Conservation (phyloP, 495 filamentous ascomycete genomes). For the Cladorrhinum samala region DNA sequence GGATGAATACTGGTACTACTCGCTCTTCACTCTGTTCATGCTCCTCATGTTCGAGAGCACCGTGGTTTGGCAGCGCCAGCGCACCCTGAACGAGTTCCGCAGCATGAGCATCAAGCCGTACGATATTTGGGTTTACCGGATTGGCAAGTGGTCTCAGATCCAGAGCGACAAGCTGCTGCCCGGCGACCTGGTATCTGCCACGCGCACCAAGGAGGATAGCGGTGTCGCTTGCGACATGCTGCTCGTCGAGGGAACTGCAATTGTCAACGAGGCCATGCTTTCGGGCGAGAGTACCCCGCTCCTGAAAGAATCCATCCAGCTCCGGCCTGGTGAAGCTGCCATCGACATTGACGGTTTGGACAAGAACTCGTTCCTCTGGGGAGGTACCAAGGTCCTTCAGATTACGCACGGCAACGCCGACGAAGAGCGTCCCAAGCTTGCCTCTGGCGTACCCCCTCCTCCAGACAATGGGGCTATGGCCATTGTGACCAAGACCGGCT, state of each 20-base stretch:
- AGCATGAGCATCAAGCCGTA: slow-evolving; percentile 99
- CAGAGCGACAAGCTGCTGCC: slow-evolving; percentile 91
- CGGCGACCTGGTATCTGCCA: slow-evolving; percentile 93
- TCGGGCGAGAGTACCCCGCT: slow-evolving; percentile 96
- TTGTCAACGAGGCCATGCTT: slow-evolving; percentile 99
- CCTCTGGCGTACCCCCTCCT: slow-evolving; percentile 63
- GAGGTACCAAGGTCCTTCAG: slow-evolving; percentile 95
- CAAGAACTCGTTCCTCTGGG: slow-evolving; percentile 93
- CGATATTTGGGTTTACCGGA: slow-evolving; percentile 80
- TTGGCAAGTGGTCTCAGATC: slow-evolving; percentile 80
- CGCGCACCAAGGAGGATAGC: slow-evolving; percentile 91
- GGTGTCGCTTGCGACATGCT: slow-evolving; percentile 98
- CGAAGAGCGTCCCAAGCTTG: slow-evolving; percentile 57
- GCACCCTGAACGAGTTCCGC: slow-evolving; percentile 94
- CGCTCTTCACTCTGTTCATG: slow-evolving; percentile 97
- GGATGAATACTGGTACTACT: slow-evolving; percentile 99
- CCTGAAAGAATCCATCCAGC: slow-evolving; percentile 91
- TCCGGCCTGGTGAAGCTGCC: slow-evolving; percentile 74
- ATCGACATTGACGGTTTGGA: slow-evolving; percentile 89
- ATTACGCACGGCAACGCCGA: slow-evolving; percentile 80
- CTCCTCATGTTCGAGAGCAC: slow-evolving; percentile 96
- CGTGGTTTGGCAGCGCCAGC: slow-evolving; percentile 97
- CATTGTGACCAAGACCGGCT: slow-evolving; percentile 93
- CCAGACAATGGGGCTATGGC: slow-evolving; percentile 94
- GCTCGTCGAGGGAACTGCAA: slow-evolving; percentile 86